These are phyloP conservation scores for Penicillium waksmanii DNA, from an alignment of 495 filamentous ascomycete genomes.

Conservation along the genomic window DNA sequence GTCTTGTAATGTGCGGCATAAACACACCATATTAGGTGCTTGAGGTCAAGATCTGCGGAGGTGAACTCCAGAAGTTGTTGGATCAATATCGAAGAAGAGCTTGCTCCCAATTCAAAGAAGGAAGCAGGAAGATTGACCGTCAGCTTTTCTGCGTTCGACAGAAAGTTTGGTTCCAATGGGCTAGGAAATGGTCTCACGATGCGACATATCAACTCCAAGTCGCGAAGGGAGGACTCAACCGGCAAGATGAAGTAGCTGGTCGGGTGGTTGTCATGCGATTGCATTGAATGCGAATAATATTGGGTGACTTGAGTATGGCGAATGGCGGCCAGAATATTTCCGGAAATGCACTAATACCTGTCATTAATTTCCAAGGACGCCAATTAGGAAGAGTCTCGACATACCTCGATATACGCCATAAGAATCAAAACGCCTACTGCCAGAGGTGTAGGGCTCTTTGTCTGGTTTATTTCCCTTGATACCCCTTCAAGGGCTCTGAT, in stretches of 20 bases:
- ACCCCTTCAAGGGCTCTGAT: constrained; percentile 11
- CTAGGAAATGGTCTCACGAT: constrained; percentile 9
- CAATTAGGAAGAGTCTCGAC: background rate
- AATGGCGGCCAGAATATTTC: constrained; percentile 15
- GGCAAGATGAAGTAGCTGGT: background rate
- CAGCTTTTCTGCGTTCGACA: background rate
- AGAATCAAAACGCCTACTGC: constrained; percentile 12
- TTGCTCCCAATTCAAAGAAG: background rate
- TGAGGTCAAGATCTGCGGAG: constrained; percentile 12
- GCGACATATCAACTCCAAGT: constrained; percentile 13
- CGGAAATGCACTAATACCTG: constrained; percentile 7
- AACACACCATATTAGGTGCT: constrained; percentile 12
- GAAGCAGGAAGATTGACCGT: background rate
- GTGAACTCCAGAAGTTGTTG: constrained; percentile 14
- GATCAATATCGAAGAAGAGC: constrained; percentile 4
- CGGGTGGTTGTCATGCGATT: background rate
- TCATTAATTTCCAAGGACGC: constrained; percentile 1
- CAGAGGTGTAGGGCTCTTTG: constrained; percentile 6
- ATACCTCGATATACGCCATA: constrained; percentile 18
- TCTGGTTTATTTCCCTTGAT: constrained; percentile 3
- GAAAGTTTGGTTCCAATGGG: background rate
- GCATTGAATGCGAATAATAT: constrained; percentile 10
- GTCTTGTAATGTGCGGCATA: constrained; percentile 1
- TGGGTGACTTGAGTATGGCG: constrained; percentile 12
- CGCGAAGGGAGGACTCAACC: constrained; percentile 11